Conservation (phyloP, 2,329 filamentous ascomycete genomes). For the Blastomyces emzantsi region DNA sequence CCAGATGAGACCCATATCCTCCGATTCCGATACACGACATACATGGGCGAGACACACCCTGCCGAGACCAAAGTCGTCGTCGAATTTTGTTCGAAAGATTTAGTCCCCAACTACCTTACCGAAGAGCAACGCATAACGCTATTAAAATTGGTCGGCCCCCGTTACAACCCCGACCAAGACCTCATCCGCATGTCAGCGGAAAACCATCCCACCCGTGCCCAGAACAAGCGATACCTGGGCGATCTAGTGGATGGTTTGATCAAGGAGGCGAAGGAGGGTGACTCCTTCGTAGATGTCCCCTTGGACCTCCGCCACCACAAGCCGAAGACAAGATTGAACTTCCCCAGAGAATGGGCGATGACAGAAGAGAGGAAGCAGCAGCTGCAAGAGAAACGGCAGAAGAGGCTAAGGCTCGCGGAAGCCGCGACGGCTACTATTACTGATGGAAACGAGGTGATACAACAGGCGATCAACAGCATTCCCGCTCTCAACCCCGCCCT, state of each 20-base stretch:
- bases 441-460: conserved; percentile 36
- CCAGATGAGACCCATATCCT: conserved; percentile 56
- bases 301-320: conserved; percentile 81
- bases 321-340: conserved; percentile 56
- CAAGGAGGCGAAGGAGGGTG: conserved; percentile 65
- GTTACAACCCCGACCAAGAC: conserved; percentile 79
- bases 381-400: conserved; percentile 53
- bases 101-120: conserved; percentile 52
- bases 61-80: conserved; percentile 90
- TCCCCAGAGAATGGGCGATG: conserved; percentile 77
- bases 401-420: conserved; percentile 47
- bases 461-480: conserved; percentile 25
- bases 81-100: conserved; percentile 69
- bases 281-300: conserved; percentile 82
- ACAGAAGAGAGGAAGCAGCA: conserved; percentile 58
- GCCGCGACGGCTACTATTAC: conserved; percentile 47
- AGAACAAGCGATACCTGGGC: conserved; percentile 93
- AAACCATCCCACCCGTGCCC: conserved; percentile 74
- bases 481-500: conserved; percentile 25
- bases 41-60: conserved; percentile 89
- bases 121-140: conserved; percentile 66
- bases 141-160: conserved; percentile 72
- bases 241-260: conserved; percentile 68
- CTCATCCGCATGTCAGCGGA: conserved; percentile 86
- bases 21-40: conserved; percentile 93